Evolutionary conservation across 352 stramenopile species (phyloP).

Genomic region (Phytophthora macrochlamydospora): DNA sequence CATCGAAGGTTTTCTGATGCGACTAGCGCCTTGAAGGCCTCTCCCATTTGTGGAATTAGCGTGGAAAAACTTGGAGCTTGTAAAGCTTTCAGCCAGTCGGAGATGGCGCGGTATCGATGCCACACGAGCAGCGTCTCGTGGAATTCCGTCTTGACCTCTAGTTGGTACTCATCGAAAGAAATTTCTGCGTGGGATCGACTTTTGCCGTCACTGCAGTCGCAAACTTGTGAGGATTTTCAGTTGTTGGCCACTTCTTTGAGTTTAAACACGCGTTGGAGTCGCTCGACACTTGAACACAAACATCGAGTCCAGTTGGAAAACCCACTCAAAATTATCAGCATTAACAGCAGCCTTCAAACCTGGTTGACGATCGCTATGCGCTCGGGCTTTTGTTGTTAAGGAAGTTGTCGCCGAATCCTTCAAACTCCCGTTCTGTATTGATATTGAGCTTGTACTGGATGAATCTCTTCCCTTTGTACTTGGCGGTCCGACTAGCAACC

Average conservation of each 20-base stretch:
- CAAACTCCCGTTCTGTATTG: constrained; percentile 59
- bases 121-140: constrained; percentile 18
- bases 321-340: constrained; percentile 57
- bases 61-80: constrained; percentile 3
- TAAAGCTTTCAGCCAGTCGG: constrained; percentile 11
- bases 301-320: constrained; percentile 42
- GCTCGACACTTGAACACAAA: constrained; percentile 61
- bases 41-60: too few species aligned
- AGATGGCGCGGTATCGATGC: constrained; percentile 13
- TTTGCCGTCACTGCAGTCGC: constrained; percentile 13
- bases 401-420: constrained; percentile 57
- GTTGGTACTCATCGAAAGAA: constrained; percentile 18
- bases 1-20: too few species aligned
- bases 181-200: constrained; percentile 3
- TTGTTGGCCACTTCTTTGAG: not conserved
- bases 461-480: constrained; percentile 54
- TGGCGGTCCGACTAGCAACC: constrained; percentile 54
- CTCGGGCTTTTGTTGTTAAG: constrained; percentile 41
- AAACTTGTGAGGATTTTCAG: not conserved
- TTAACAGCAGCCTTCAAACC: constrained; percentile 62
- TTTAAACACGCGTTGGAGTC: not conserved
- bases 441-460: constrained; percentile 66
- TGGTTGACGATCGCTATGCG: constrained; percentile 60
- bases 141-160: constrained; percentile 17
- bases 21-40: too few species aligned